Evolutionary conservation across 2,329 filamentous ascomycete genomes (phyloP).

Genomic region (Diplodia corticola): DNA sequence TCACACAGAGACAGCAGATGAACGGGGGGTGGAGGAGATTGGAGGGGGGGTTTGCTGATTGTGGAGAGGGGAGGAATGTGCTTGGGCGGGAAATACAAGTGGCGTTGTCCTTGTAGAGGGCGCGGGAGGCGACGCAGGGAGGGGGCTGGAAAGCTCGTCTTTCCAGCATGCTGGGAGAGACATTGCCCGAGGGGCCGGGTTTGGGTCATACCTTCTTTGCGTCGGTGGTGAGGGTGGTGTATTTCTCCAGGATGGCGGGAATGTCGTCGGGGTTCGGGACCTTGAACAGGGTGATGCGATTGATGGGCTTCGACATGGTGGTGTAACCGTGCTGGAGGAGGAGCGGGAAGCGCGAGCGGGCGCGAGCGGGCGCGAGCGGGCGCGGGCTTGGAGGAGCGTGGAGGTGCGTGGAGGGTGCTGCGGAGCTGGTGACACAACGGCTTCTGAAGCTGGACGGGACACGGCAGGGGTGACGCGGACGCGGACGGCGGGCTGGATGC

Average conservation of each 20-base stretch:
- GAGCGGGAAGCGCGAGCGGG: not conserved
- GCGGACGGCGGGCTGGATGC: not conserved
- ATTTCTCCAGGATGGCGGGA: conserved; percentile 35
- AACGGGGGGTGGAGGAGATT: not conserved
- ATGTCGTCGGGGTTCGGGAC: conserved; percentile 34
- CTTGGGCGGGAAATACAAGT: not conserved
- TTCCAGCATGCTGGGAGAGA: conserved; percentile 6
- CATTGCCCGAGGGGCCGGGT: not conserved
- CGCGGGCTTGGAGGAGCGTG: not conserved
- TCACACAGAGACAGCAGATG: not conserved
- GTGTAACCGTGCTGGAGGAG: conserved; percentile 9
- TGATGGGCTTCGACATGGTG: conserved; percentile 32
- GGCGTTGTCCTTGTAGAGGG: not conserved
- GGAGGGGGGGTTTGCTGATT: not conserved
- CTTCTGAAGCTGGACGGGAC: conserved; percentile 11
- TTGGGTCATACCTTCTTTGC: conserved; percentile 36
- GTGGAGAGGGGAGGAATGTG: conserved; percentile 1
- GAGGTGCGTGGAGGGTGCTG: not conserved
- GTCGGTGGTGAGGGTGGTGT: conserved; percentile 36
- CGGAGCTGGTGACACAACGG: conserved; percentile 13
- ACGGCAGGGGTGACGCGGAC: conserved; percentile 13
- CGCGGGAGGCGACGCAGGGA: not conserved
- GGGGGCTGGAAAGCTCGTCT: not conserved
- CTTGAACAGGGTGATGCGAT: conserved; percentile 42
- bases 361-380: not conserved